phyloP scores from a whole-genome alignment of 768 basidiomycete genomes.

The Tubosaeta sp. region DNA sequence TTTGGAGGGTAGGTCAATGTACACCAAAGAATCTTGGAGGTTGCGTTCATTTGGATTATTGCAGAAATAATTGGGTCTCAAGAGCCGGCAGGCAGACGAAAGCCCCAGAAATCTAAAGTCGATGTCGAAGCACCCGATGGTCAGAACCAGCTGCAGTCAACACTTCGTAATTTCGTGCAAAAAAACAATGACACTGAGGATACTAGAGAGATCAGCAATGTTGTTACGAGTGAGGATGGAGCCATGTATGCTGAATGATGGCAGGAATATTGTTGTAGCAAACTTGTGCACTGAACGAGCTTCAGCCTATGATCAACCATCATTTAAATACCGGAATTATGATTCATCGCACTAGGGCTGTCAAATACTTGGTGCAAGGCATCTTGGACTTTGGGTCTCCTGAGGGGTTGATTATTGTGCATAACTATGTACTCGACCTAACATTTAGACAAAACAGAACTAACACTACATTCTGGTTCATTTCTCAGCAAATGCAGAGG shows the following conservation, averaged over 20 bases:
- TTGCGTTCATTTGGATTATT: not conserved
- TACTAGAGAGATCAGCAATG: slow-evolving; percentile 26
- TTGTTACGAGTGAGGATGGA: slow-evolving; percentile 58
- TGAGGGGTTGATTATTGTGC: not conserved
- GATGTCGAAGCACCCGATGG: slow-evolving; percentile 11
- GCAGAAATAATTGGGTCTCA: slow-evolving; percentile 60
- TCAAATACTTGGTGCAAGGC: too few relatives aligned
- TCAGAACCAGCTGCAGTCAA: slow-evolving; percentile 29
- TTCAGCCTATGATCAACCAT: not conserved
- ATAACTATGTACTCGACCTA: slow-evolving; percentile 7
- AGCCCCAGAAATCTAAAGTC: slow-evolving; percentile 30
- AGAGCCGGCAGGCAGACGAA: slow-evolving; percentile 43
- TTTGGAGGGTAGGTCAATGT: slow-evolving; percentile 54
- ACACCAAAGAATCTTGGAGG: not conserved
- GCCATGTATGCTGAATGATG: slow-evolving; percentile 45
- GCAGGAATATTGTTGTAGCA: not conserved
- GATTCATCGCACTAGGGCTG: too few relatives aligned
- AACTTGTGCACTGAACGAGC: not conserved
- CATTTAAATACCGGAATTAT: not conserved
- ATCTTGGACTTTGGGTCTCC: too few relatives aligned
- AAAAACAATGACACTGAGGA: slow-evolving; percentile 23
- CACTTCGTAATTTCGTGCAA: slow-evolving; percentile 49
- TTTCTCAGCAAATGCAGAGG: slow-evolving; percentile 48
- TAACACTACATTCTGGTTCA: slow-evolving; percentile 1
- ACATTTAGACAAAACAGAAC: not conserved